Evolutionary conservation across 768 basidiomycete species (phyloP), one percentile per base, ranked within the genome.

Genomic region (Sarcomyxa edulis): DNA sequence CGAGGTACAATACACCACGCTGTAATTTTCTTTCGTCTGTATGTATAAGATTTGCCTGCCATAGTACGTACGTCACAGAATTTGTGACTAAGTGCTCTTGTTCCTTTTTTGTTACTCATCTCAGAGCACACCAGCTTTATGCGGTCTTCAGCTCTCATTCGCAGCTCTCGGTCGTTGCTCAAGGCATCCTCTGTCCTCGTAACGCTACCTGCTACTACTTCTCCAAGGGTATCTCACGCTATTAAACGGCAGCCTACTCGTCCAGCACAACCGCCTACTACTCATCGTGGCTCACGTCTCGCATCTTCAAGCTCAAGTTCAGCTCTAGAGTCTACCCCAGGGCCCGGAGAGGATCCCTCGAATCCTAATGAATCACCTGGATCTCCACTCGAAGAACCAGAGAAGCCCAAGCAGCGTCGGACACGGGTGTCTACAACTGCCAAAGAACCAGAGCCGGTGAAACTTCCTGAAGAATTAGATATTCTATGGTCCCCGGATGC

Each of bases 401-500:
- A 73, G 33, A 74, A 72, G 48, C 52, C 59, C 25, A 75, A 69
- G 55, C 53, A 51, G 18, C 62, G 70, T 31, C 55, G 65, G 24
- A 38, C 64, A 0, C 64, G 66, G 32, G 40, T 60, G 5, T 44
- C 59, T 20, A 33, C 61, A 22, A 36, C 56, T 8, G 20, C 58
- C 14, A 71, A 66, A 46, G 69, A 71, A 30, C 32, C 51, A 12
- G 70, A 74, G 23, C 47, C 65, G 28, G 48, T 74, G 16, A 67
- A 75, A 34, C 61, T 86, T 6, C 84, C 84, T 1, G 49, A 61
- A 26, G 74, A 61, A 21, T 61, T 78, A 45, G 65, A 79, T 42
- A 73, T 89, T 34, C 65, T 89, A n/a, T 89, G 81, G 81, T 49
- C 68, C 1, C 72, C 58, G 3, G 52, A 50, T 9, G 42, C 55